A percentile compares a stretch with the other conserved stretches of the same genome.
phyloP scores from a whole-genome alignment of 208 protist species.

The Trypanosoma grayi region DNA sequence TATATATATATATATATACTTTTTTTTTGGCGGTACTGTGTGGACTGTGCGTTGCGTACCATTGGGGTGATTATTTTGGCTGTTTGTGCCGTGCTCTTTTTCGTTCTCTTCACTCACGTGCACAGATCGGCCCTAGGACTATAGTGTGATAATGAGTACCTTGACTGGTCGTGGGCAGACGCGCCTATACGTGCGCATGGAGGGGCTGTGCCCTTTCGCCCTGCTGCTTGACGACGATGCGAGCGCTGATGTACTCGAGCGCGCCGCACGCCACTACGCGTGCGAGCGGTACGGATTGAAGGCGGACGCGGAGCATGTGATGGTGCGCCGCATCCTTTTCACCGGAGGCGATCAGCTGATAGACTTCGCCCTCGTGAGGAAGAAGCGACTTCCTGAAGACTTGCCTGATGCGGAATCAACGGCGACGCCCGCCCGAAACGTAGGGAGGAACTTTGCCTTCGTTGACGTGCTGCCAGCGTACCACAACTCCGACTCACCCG shows the following conservation, averaged over 20 bases:
- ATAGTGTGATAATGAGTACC: not conserved
- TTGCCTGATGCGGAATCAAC: not conserved
- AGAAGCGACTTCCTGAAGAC: not conserved
- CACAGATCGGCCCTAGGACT: not conserved
- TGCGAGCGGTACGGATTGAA: not conserved
- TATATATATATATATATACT: slow-evolving; percentile 4
- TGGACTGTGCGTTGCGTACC: too few species aligned
- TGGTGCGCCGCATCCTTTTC: slow-evolving; percentile 28
- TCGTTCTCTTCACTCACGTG: not conserved
- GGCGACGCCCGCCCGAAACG: not conserved
- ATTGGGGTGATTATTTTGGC: too few species aligned
- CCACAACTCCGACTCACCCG: not conserved
- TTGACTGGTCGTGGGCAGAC: not conserved
- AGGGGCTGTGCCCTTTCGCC: slow-evolving; percentile 21
- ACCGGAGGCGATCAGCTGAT: slow-evolving; percentile 27
- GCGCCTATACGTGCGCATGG: slow-evolving; percentile 32
- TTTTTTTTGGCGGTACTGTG: not conserved
- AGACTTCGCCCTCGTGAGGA: slow-evolving; percentile 24
- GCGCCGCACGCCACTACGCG: slow-evolving; percentile 8
- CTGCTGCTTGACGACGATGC: slow-evolving; percentile 23
- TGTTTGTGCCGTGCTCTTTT: too few species aligned
- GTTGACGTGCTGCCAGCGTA: not conserved
- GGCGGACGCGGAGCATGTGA: slow-evolving; percentile 1
- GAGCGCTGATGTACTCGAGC: slow-evolving; percentile 15
- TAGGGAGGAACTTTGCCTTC: slow-evolving; percentile 9